Base-by-base conservation (phyloP, 441 rosid genomes). In the Macaranga tanarius region DNA sequence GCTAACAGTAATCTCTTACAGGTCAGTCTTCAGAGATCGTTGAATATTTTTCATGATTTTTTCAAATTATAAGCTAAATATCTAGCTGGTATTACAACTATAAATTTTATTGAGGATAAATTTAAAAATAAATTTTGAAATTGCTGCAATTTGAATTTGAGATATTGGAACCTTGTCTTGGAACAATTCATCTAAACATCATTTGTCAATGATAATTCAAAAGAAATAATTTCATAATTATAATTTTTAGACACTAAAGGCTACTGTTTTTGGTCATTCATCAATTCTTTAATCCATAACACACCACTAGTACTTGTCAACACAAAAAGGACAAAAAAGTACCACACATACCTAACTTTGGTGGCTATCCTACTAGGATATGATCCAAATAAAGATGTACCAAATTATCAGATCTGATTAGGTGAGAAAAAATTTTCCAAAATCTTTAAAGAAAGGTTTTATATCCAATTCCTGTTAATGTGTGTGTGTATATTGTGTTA, bases 281-380 rank as follows among this genome's bases (percentile, higher is more conserved):
- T 5, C 23, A 26, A 65, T 75, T 77, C 15, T 65, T 67, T 73
- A 70, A 67, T 48, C 15, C 72, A 51, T 52, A 20, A 52, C 7
- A 61, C 26, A 26, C 42, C 20, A 26, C 42, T 11, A 15, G 58
- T 56, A n/a, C 69, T 65, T 74, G 77, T 78, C 70, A 64, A 72
- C 64, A 73, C 55, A 22, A 22, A 58, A 65, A 70, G 65, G 80
- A 74, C 84, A 79, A 78, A 76, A 74, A 63, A 68, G 82, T 70
- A 75, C 70, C 55, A 59, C 52, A 62, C 50, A 68, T 76, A 48
- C 68, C 77, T 58, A 50, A 67, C 55, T 75, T 55, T 72, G 73
- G 62, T 73, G 72, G 74, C 72, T 74, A 26, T 60, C 76, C 73
- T 25, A 16, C n/a, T 59, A 69, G 34, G 45, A 54, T 62, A 22